Evolutionary conservation across 495 filamentous ascomycete genomes (phyloP).

Genomic region (Apiosordaria backusii): DNA sequence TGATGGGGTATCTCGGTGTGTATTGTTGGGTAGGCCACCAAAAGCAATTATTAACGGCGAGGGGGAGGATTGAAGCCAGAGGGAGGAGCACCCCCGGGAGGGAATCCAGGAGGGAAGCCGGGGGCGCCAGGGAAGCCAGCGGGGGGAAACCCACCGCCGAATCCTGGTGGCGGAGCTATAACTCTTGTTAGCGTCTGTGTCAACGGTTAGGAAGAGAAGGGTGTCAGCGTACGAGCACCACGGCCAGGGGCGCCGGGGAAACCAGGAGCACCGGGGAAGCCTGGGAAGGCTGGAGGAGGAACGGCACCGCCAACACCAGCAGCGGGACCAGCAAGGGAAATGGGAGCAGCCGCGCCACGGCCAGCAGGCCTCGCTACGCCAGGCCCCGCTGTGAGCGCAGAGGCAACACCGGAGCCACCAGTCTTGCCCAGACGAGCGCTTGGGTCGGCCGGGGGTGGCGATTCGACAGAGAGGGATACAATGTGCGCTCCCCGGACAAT

Average conservation of each 20-base stretch:
- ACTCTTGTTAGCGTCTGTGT: background rate
- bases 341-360: conserved; percentile 68
- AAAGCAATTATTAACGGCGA: conserved; percentile 54
- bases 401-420: background rate
- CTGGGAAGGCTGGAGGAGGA: conserved; percentile 62
- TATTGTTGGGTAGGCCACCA: conserved; percentile 14
- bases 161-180: conserved; percentile 61
- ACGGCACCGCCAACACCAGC: conserved; percentile 80
- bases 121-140: conserved; percentile 50
- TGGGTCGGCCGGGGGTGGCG: conserved; percentile 92
- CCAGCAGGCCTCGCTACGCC: conserved; percentile 91
- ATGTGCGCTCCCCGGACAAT: conserved; percentile 94
- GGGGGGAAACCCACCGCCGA: conserved; percentile 49
- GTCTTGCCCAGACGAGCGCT: conserved; percentile 77
- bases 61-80: conserved; percentile 67
- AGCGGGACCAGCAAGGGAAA: conserved; percentile 82
- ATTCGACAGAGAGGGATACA: conserved; percentile 90
- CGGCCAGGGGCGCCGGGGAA: conserved; percentile 74
- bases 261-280: conserved; percentile 59
- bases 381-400: conserved; percentile 57
- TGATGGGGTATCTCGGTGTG: conserved; percentile 18
- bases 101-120: conserved; percentile 50
- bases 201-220: background rate
- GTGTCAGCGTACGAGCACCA: conserved; percentile 60
- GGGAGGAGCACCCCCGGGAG: conserved; percentile 48